Base-by-base conservation (phyloP, 1,284 basidiomycete species). In the Fomitopsis palustris region DNA sequence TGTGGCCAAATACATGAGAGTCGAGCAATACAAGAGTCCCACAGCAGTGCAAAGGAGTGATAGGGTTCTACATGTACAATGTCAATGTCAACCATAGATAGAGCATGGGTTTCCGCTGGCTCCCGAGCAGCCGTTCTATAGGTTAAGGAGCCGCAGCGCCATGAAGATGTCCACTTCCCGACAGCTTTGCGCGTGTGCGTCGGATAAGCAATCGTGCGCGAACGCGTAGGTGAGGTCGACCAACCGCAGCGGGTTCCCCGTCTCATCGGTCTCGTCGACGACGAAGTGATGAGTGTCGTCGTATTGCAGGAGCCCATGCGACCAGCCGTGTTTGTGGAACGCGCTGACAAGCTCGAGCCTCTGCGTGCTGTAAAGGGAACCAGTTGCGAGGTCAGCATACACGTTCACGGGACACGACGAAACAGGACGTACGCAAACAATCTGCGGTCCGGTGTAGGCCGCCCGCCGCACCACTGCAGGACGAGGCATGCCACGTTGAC, bases 261-360 rank as follows among this genome's bases (percentile, higher is more conserved):
- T 47, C n/a, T 25, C 45, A 21, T 51, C 45, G n/a, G 43, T 27
- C 6, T 51, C 35, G 27, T 25, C 35, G 12, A 45, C 55, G 14
- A 51, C 45, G 21, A 49, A 56, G 43, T 56, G 42, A 21, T 51
- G 43, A 35, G n/a, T 39, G 3, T 35, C 19, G 19, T 6, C 27
- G 39, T 41, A 31, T 21, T 21, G 27, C 42, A 55, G 21, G 21
- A 25, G n/a, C 1, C 55, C 55, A 19, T 56, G 55, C 7, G 7
- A 1, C 55, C 55, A 56, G 55, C 55, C 55, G 17, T n/a, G n/a
- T 17, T 23, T 35, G 45, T 56, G 55, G 27, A 56, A 33, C 16
- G 29, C 19, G 4, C 23, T 25, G 17, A 27, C 54, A 16, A 35
- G 38, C 41, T 55, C 27, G 9, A 55, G 29, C 19, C 47, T 55